Base-by-base conservation (phyloP, 164 flowering plant species). In the Cinnamomum micranthum region DNA sequence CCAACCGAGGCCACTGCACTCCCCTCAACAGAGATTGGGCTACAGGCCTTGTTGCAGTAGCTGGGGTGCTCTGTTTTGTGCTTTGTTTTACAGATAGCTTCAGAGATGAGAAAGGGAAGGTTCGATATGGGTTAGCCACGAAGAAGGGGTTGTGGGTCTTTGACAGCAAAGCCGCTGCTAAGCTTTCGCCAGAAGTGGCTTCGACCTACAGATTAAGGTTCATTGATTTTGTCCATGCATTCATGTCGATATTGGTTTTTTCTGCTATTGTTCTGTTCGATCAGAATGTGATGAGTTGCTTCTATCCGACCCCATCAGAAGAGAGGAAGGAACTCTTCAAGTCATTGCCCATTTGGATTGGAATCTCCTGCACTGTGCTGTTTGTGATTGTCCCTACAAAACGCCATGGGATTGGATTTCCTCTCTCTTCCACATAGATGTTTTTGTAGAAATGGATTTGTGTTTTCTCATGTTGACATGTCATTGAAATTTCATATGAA, bases 61-160 rank as follows among this genome's bases (percentile, higher is more conserved):
- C 90, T 70, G 83, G 80, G n/a, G 0, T 82, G 35, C 79, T 89
- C 0, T 91, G 90, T 70, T 86, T 89, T 73, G 22, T 88, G 23
- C 47, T 85, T 19, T 75, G 84, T 65, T 88, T 92, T 82, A 88
- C 92, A 0, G 97, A 92, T 72, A 90, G 93, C 76, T 80, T 89
- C 74, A 69, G 90, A 22, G 94, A 88, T 51, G 82, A 47, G 13
- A 72, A 76, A 3, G 92, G 92, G n/a, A 87, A 86, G 65, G 90
- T 92, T 24, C 59, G 85, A 2, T 84, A 92, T 68, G 97, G 93
- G 1, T 0, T 90, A 28, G 93, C 88, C 6, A 90, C 95, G 0
- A 69, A 71, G 10, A 66, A 69, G 1, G 92, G 97, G 14, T 50
- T 92, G 68, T 87, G 89, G 88, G 81, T 89, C 23, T 73, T 89